Evolutionary conservation across 2,329 filamentous ascomycete genomes (phyloP), one percentile per base, ranked within the genome.

Genomic region (Ophiocordyceps australis): DNA sequence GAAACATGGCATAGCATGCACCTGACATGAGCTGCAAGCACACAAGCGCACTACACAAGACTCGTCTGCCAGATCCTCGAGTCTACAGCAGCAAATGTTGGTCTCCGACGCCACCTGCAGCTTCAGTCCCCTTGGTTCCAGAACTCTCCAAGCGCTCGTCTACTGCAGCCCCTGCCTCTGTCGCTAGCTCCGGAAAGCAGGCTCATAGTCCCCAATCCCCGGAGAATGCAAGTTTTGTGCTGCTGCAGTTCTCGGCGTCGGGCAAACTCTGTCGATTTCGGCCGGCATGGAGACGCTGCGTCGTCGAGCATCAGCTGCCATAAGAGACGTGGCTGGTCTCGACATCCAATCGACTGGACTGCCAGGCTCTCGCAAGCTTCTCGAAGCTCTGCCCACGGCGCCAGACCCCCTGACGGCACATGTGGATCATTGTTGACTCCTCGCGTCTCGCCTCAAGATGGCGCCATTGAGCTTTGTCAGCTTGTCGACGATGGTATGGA

Each of bases 401-500:
- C 20, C 11, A 7, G 17, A 2, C 14, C 13, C 5, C 9, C 17
- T 5, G n/a, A 9, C 23, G 28, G 28, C 8, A 28, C 19, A n/a
- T n/a, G n/a, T n/a, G n/a, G n/a, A n/a, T n/a, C n/a, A n/a, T n/a
- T n/a, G n/a, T n/a, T n/a, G n/a, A n/a, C n/a, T n/a, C n/a, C n/a
- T n/a, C 20, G 26, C n/a, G 15, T 30, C 9, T 36, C 32, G 3
- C 32, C 33, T 3, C 33, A 26, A 23, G 32, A 29, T 20, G 32
- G 26, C 4, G 28, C 35, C 20, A 35, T 54, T 12, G 41, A 43
- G 25, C 36, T 47, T 6, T 41, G 38, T 13, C 41, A 50, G 12
- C 35, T 55, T 1, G 37, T 43, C 7, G 41, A 45, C 5, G 46
- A 53, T n/a, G n/a, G n/a, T n/a, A n/a, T n/a, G n/a, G n/a, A n/a